A percentile compares a stretch with the other conserved stretches of the same genome.
Conservation (phyloP, 768 basidiomycete genomes). For the Psilocybe tampanensis region DNA sequence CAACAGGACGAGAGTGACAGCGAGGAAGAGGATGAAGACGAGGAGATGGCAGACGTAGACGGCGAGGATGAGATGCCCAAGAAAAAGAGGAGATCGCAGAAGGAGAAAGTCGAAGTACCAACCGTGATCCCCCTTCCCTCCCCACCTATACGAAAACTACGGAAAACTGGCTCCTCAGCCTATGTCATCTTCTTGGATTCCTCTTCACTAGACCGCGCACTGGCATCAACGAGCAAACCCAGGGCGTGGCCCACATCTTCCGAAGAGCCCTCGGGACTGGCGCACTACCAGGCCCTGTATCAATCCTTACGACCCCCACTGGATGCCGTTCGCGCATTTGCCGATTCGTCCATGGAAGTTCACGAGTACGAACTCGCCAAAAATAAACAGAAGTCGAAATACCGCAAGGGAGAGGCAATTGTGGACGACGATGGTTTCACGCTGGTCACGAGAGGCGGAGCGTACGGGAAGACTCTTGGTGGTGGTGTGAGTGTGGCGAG, state of each 20-base stretch:
- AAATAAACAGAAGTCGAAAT: constrained; percentile 62
- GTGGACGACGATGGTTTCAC: constrained; percentile 97
- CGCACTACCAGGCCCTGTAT: constrained; percentile 71
- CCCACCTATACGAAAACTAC: constrained; percentile 53
- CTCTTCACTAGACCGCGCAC: constrained; percentile 69
- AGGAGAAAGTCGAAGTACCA: constrained; percentile 42
- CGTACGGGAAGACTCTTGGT: constrained; percentile 86
- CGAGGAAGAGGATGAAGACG: constrained; percentile 40
- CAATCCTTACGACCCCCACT: constrained; percentile 74
- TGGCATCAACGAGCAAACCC: constrained; percentile 54
- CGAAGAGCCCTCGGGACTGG: constrained; percentile 66
- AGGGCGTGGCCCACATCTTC: constrained; percentile 63
- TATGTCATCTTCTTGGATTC: constrained; percentile 74
- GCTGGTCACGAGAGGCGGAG: constrained; percentile 89
- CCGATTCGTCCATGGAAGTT: constrained; percentile 73
- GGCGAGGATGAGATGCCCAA: constrained; percentile 33
- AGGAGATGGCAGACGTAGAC: constrained; percentile 31
- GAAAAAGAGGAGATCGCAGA: constrained; percentile 43
- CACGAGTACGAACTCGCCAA: constrained; percentile 76
- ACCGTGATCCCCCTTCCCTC: constrained; percentile 64
- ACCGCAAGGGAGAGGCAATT: constrained; percentile 82
- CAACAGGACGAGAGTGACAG: constrained; percentile 46
- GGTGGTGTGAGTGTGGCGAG: constrained; percentile 70
- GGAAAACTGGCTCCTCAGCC: constrained; percentile 65
- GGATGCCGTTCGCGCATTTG: constrained; percentile 72